phyloP scores from a whole-genome alignment of 2,329 filamentous ascomycete genomes.

The Tolypocladium nubicola region DNA sequence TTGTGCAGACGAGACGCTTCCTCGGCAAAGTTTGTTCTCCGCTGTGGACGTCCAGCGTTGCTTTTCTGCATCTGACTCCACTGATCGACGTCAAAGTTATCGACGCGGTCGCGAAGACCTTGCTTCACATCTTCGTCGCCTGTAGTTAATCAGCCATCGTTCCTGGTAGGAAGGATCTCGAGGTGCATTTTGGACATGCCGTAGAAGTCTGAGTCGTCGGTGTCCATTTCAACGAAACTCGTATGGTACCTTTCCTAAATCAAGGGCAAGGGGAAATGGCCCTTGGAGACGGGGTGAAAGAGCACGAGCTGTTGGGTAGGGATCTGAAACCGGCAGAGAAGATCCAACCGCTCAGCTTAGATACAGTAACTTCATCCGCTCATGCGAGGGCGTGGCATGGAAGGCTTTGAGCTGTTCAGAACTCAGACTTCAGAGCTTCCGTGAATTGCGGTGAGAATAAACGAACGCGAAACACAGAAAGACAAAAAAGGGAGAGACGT shows the following conservation, averaged over 20 bases:
- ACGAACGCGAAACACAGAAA: not conserved
- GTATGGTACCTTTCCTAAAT: not conserved
- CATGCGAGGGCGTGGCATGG: not conserved
- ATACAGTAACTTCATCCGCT: not conserved
- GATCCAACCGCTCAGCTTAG: not conserved
- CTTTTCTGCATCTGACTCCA: constrained; percentile 27
- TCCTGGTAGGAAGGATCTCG: not conserved
- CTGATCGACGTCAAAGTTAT: constrained; percentile 35
- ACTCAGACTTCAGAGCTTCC: not conserved
- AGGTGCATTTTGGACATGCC: constrained; percentile 22
- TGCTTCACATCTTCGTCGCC: constrained; percentile 42
- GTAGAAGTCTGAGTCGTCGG: constrained; percentile 46
- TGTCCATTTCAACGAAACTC: constrained; percentile 22
- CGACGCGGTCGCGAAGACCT: constrained; percentile 37
- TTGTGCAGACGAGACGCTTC: constrained; percentile 39
- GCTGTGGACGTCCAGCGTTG: constrained; percentile 16
- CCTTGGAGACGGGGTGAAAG: too few relatives aligned
- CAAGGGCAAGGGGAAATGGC: not conserved
- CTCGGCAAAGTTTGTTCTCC: constrained; percentile 6
- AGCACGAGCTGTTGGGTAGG: not conserved
- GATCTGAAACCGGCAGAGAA: not conserved
- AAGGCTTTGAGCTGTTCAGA: not conserved
- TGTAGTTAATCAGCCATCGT: constrained; percentile 16
- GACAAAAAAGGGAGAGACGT: not conserved
- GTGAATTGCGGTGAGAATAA: not conserved